Evolutionary conservation across 2,329 filamentous ascomycete species (phyloP).

Genomic region (Colletotrichum sublineola): DNA sequence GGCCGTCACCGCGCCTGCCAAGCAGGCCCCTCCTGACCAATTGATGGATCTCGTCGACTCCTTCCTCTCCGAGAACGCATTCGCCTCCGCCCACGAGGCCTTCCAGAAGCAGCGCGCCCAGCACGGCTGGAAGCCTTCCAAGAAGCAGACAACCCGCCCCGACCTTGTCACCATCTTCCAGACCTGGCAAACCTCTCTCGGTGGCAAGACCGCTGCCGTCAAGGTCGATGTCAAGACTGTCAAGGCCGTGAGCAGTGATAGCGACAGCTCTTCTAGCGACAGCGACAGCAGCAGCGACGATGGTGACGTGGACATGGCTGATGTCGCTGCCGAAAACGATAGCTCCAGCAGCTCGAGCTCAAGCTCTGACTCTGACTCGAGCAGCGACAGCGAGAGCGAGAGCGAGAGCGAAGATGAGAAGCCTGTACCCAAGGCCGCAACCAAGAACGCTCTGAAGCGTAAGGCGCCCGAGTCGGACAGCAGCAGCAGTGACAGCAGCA

Average conservation of each 20-base stretch:
- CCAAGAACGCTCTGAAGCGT: slow-evolving; percentile 55
- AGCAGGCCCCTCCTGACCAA: slow-evolving; percentile 65
- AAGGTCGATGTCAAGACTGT: slow-evolving; percentile 41
- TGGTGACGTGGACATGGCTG: slow-evolving; percentile 63
- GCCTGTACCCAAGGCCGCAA: slow-evolving; percentile 39
- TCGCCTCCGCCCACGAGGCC: slow-evolving; percentile 70
- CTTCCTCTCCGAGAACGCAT: slow-evolving; percentile 77
- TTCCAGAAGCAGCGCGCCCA: slow-evolving; percentile 73
- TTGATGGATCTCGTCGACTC: slow-evolving; percentile 75
- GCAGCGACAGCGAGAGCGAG: slow-evolving; percentile 43
- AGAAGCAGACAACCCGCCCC: slow-evolving; percentile 45
- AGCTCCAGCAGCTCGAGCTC: slow-evolving; percentile 54
- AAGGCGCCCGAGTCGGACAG: slow-evolving; percentile 52
- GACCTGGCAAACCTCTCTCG: slow-evolving; percentile 59
- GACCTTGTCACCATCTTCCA: slow-evolving; percentile 63
- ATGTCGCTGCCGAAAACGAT: slow-evolving; percentile 52
- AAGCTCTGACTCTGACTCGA: slow-evolving; percentile 52
- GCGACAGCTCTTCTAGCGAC: slow-evolving; percentile 48
- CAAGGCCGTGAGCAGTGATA: slow-evolving; percentile 45
- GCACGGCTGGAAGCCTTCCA: slow-evolving; percentile 60
- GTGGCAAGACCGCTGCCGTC: slow-evolving; percentile 42
- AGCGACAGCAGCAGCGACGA: slow-evolving; percentile 49
- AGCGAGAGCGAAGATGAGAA: slow-evolving; percentile 29
- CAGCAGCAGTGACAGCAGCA: slow-evolving; percentile 46
- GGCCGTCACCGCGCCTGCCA: slow-evolving; percentile 42